Percentiles rank a stretch among this genome's conserved stretches.
Evolutionary conservation across 495 filamentous ascomycete genomes (phyloP).

Genomic region (Aspergillus asperescens): DNA sequence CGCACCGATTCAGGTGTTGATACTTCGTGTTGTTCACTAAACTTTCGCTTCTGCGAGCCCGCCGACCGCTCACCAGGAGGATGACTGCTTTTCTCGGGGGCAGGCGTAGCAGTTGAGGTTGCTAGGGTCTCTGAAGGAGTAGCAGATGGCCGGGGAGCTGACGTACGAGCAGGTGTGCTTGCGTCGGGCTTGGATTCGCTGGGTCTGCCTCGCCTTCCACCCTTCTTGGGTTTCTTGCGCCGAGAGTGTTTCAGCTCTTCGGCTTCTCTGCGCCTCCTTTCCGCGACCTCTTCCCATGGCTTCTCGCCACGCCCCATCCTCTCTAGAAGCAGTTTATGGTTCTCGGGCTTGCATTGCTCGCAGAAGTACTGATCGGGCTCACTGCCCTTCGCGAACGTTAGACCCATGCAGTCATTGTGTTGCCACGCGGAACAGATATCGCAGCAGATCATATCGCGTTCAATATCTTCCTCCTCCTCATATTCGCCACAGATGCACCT

Average conservation of each 20-base stretch:
- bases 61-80: constrained; percentile 23
- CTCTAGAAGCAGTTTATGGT: constrained; percentile 69
- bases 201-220: constrained; percentile 33
- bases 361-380: constrained; percentile 80
- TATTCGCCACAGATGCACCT: constrained; percentile 89
- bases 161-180: constrained; percentile 29
- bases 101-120: constrained; percentile 22
- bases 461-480: constrained; percentile 75
- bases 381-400: constrained; percentile 68
- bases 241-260: constrained; percentile 45
- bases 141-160: constrained; percentile 29
- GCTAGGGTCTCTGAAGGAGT: constrained; percentile 5
- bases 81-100: constrained; percentile 32
- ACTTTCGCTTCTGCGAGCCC: constrained; percentile 43
- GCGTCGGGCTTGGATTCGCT: constrained; percentile 37
- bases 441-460: constrained; percentile 83
- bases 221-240: constrained; percentile 46
- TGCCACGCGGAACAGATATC: constrained; percentile 91
- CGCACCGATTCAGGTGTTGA: constrained; percentile 31
- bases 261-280: constrained; percentile 47
- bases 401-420: constrained; percentile 91
- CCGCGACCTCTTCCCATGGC: constrained; percentile 70
- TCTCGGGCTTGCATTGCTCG: constrained; percentile 78
- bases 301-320: constrained; percentile 73
- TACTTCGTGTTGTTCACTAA: constrained; percentile 34